Evolutionary conservation across 768 basidiomycete genomes (phyloP).

Genomic region (Pulveroboletus sp.): DNA sequence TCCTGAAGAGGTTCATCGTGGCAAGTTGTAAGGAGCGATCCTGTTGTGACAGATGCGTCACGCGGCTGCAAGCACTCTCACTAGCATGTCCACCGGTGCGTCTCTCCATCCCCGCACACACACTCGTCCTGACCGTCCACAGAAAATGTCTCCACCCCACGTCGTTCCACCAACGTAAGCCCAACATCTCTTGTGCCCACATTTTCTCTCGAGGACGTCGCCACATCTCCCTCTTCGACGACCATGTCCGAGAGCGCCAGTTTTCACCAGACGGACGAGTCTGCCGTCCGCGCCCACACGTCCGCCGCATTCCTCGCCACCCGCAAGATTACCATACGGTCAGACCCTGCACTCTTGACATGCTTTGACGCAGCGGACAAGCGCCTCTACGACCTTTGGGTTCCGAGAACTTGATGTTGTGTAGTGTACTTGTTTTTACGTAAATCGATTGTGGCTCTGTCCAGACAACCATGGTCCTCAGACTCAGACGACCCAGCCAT

Average conservation of each 20-base stretch:
- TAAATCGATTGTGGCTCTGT: conserved; percentile 12
- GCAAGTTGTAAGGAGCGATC: conserved; percentile 13
- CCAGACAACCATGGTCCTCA: conserved; percentile 37
- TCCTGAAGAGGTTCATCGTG: conserved; percentile 84
- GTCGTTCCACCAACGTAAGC: conserved; percentile 16
- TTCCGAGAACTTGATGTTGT: conserved; percentile 35
- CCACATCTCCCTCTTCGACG: conserved; percentile 27
- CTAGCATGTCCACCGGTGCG: conserved; percentile 16
- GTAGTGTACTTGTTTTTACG: conserved; percentile 10
- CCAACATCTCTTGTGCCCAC: background rate
- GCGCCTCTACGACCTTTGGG: conserved; percentile 80
- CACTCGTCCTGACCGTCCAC: background rate
- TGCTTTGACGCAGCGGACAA: conserved; percentile 76
- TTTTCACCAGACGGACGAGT: conserved; percentile 18
- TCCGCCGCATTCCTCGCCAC: conserved; percentile 25
- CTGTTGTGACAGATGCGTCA: conserved; percentile 28
- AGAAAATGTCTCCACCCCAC: conserved; percentile 19
- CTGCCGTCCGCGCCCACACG: conserved; percentile 15
- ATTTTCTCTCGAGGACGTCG: conserved; percentile 12
- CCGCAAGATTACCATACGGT: conserved; percentile 49
- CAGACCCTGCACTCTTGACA: conserved; percentile 65
- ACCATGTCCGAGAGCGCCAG: conserved; percentile 31
- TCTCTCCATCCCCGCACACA: background rate
- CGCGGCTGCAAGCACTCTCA: conserved; percentile 5
- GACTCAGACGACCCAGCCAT: conserved; percentile 41